Evolutionary conservation across 352 stramenopile species (phyloP), one percentile per base, ranked within the genome.

Genomic region (Pythium angustatum): DNA sequence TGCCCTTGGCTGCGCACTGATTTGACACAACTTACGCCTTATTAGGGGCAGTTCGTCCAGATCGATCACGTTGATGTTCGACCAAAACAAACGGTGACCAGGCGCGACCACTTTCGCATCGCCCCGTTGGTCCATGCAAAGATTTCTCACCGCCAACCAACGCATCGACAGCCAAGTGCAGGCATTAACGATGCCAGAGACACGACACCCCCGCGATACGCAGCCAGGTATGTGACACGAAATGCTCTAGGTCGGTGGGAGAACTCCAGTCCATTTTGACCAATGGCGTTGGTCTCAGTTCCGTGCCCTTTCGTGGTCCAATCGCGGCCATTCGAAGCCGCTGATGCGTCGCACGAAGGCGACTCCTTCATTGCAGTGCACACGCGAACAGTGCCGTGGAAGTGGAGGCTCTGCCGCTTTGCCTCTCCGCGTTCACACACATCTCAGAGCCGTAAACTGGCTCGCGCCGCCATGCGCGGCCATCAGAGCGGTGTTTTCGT

Each of bases 181-280:
- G 22, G 22, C 44, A 51, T 34, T 2, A 31, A 33, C 22, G 27
- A 54, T 19, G 15, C 14, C 26, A 54, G 47, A 24, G 47, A 54
- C 47, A 54, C 47, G 12, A 19, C 47, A 51, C 15, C 55, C 14
- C 26, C 28, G 38, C 27, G n/a, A n/a, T n/a, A n/a, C n/a, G 26
- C 3, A 28, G 33, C 36, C 19, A 34, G 19, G 60, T 67, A 60
- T 67, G 60, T 67, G 60, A 67, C 60, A 67, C 38, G 49, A 60
- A 59, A 21, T 50, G n/a, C 38, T 61, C 60, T 67, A 43, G 59
- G 59, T 66, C 52, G 38, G n/a, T n/a, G n/a, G n/a, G n/a, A n/a
- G 53, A 51, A 60, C 8, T 26, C 19, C 24, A 22, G 27, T 17
- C 15, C n/a, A 22, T 66, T 66, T 66, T 44, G 44, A 15, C 59